phyloP scores from a whole-genome alignment of 2,329 filamentous ascomycete species.

The Corniculantispora saksenae region DNA sequence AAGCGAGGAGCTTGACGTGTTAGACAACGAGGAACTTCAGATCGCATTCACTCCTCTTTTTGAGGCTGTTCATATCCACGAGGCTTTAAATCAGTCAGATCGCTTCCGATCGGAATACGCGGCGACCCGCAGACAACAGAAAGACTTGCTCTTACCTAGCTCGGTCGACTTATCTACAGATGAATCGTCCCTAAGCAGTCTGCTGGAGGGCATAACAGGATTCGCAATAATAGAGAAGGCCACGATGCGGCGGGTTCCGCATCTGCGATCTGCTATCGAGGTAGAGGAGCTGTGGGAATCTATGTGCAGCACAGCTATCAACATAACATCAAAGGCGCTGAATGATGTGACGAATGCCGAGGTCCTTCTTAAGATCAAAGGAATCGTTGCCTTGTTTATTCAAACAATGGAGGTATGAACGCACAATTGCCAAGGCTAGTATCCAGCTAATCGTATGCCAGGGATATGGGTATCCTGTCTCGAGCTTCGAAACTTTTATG shows the following conservation, averaged over 20 bases:
- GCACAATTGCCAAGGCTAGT: constrained; percentile 67
- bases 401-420: constrained; percentile 88
- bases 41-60: constrained; percentile 94
- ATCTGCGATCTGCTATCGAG: constrained; percentile 79
- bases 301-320: constrained; percentile 87
- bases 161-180: constrained; percentile 77
- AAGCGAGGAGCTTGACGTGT: constrained; percentile 89
- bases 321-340: constrained; percentile 77
- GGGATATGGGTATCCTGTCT: constrained; percentile 88
- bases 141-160: constrained; percentile 80
- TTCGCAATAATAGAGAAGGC: constrained; percentile 96
- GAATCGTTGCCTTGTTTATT: constrained; percentile 88
- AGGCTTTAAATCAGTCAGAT: constrained; percentile 88
- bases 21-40: constrained; percentile 92
- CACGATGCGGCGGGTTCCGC: constrained; percentile 83
- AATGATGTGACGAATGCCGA: constrained; percentile 84
- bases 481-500: constrained; percentile 78
- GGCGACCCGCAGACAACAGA: constrained; percentile 86
- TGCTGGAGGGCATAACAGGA: constrained; percentile 90
- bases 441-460: constrained; percentile 75
- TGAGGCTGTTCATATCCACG: constrained; percentile 94
- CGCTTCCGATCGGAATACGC: constrained; percentile 90
- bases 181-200: constrained; percentile 79
- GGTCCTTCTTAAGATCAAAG: constrained; percentile 90
- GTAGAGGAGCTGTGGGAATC: constrained; percentile 99